phyloP scores from a whole-genome alignment of 441 rosid species.

The Biscutella laevigata region DNA sequence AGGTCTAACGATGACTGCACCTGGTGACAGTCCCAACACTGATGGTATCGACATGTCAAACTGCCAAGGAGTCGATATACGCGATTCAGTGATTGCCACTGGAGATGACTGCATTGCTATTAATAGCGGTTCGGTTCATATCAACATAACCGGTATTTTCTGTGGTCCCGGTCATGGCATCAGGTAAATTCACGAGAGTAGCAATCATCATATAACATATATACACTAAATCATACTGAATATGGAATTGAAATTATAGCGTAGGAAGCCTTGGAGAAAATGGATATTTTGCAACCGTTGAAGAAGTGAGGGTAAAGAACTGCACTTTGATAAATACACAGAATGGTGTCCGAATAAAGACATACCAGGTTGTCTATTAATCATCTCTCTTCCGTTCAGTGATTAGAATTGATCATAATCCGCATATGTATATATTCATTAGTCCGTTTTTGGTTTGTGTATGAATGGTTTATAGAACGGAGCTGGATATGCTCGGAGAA shows the following conservation, averaged over 20 bases:
- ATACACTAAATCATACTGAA: background rate
- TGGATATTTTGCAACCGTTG: slow-evolving; percentile 25
- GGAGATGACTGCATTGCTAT: slow-evolving; percentile 41
- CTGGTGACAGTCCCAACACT: slow-evolving; percentile 32
- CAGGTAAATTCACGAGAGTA: slow-evolving; percentile 13
- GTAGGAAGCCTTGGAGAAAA: slow-evolving; percentile 31
- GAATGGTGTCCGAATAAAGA: slow-evolving; percentile 31
- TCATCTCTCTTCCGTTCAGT: background rate
- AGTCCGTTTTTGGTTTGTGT: background rate
- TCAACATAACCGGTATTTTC: slow-evolving; percentile 26
- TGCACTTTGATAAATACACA: slow-evolving; percentile 21
- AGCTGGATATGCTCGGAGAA: slow-evolving; percentile 29
- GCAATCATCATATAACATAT: background rate
- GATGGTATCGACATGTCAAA: slow-evolving; percentile 33
- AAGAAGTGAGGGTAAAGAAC: slow-evolving; percentile 29
- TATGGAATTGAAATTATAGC: slow-evolving; percentile 12
- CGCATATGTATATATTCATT: no score
- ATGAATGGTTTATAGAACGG: slow-evolving; percentile 7
- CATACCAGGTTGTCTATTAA: slow-evolving; percentile 16
- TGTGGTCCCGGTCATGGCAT: slow-evolving; percentile 41
- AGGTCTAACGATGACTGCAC: slow-evolving; percentile 26
- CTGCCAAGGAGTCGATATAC: slow-evolving; percentile 22
- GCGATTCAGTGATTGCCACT: slow-evolving; percentile 17
- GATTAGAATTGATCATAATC: background rate
- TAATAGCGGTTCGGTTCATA: slow-evolving; percentile 18